Evolutionary conservation across 306 rosid species (phyloP), one percentile per base, ranked within the genome.

Genomic region (Casuarina equisetifolia): DNA sequence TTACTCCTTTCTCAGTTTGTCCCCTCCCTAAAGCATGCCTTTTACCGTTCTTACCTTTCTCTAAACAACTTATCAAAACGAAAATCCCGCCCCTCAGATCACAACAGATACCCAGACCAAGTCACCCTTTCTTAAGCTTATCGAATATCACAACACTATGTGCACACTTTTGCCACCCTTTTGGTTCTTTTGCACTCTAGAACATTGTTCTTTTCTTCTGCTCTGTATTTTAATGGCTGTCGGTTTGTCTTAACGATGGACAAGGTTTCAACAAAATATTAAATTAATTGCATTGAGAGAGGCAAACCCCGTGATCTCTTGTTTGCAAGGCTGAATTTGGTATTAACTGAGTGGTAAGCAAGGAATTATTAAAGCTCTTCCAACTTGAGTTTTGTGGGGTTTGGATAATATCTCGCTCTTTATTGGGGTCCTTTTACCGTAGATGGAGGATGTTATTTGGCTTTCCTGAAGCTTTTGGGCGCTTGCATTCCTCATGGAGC

Each of bases 401-500:
- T 79, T 75, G 78, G 77, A 79, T 78, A 73, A 73, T 42, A 73
- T 66, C 67, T 78, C 84, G 15, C 78, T 70, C 82, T 67, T 78
- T 64, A 68, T 62, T 74, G 72, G 48, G 81, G 45, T 53, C 51
- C 77, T 45, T 80, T 74, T 69, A 62, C 78, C 66, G 71, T 64
- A 52, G 77, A 89, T 90, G 97, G 83, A 74, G 74, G 52, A 79
- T 67, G 67, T 81, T 80, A 70, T 81, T 84, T 72, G 59, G 63
- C 74, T 64, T 82, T 80, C 64, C 79, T 77, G 86, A 70, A 75
- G 75, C 74, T 80, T 83, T 84, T 82, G 36, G 32, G 62, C 80
- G 55, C 82, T 80, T 70, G 12, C 88, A 86, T 84, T 87, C 84
- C 86, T 83, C 85, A 94, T 90, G 97, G 98, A 82, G 86, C 85